Evolutionary conservation across 164 flowering plant species (phyloP), one percentile per base, ranked within the genome.

Genomic region (Magnolia officinalis): DNA sequence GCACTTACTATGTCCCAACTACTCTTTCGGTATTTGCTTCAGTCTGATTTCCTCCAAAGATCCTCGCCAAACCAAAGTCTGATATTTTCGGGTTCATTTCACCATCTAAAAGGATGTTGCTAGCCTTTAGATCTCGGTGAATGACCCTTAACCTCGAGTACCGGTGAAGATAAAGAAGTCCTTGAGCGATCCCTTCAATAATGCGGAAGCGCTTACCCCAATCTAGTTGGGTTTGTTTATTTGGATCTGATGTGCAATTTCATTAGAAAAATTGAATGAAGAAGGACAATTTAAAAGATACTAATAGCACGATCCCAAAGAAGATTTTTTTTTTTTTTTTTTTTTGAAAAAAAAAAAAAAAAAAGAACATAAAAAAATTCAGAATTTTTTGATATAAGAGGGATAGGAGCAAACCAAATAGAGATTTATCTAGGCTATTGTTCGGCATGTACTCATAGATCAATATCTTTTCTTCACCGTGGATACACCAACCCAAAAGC

Each of bases 51-150:
- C 20, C 80, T 2, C 73, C 79, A 73, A 89, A 78, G 24, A 87
- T 79, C 70, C 82, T 84, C 10, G 88, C 92, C 78, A 84, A 29
- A 16, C 91, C 89, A 82, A 89, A 90, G 72, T 88, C 89, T n/a
- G 90, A 80, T 18, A 87, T 72, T 51, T 77, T 77, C 8, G 79
- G 75, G 58, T 72, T 77, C 79, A 77, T 75, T 51, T 75, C 77
- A 10, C 65, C 50, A 20, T 75, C 77, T 59, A 75, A 75, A 20
- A 75, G 71, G 3, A 88, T 67, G 63, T 75, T 75, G 59, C 71
- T 52, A 29, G 77, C 63, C 67, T 75, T 75, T 21, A 75, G 69
- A 67, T 75, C 77, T 58, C 76, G 24, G 50, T 77, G 79, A 29
- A 77, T 72, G 14, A 77, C 55, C 55, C 71, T 72, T 3, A 77